Base-by-base conservation (phyloP, 805 yeast genomes). In the Wickerhamomyces mucosus region DNA sequence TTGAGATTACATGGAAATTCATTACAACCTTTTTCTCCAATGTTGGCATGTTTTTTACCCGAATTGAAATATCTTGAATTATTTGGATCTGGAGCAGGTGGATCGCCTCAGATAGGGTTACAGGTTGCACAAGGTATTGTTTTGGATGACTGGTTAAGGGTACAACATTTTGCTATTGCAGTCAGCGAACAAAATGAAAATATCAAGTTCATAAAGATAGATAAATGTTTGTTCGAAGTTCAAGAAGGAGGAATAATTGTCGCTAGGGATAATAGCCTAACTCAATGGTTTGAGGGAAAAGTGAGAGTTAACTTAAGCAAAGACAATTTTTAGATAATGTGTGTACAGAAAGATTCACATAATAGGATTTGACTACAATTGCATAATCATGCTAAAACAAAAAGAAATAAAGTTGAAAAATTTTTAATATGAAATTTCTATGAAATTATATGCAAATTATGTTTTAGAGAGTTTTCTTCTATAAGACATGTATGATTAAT, bases 61-160 rank as follows among this genome's bases (percentile, higher is more conserved):
- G 33, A 39, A 1, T 41, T 69, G 25, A 31, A 41, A 13, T 55
- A 47, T 20, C 43, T 73, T 7, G 69, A 69, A 46, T 48, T 72
- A 3, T 60, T 65, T 31, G 78, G 77, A 0, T 45, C 63, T 14
- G 60, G 63, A 16, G 65, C 77, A 1, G 70, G 74, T 2, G 73
- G 72, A 2, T 57, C 66, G 2, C 78, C 75, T 15, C 67, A 69
- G 39, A 48, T 66, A 58, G 78, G 77, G 0, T 50, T 69, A 15
- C 75, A 71, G 11, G 68, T 64, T 50, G 55, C 59, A 3, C 71
- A 71, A 43, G 73, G 73, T 9, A 69, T 71, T 5, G 56, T 73
- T 4, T 63, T 61, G 44, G 79, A 73, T 45, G 69, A 67, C 36
- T 72, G 78, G 78, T 59, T 61, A 37, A 59, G 69, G 34, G 71